A percentile compares a stretch with the other conserved stretches of the same genome.
Conservation (phyloP, 2,329 filamentous ascomycete genomes). For the Penicillium thymicola region DNA sequence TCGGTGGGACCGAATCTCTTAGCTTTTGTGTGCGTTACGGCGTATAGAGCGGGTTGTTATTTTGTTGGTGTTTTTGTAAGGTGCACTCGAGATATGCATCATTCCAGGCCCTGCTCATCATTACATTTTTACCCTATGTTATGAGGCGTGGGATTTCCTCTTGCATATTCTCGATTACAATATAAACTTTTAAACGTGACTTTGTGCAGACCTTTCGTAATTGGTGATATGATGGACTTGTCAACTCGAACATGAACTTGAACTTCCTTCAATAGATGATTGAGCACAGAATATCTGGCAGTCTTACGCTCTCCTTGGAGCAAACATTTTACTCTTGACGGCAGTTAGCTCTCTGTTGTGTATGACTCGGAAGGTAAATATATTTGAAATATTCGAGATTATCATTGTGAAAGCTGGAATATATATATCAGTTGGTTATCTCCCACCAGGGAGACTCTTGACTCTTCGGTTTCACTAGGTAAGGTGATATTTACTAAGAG, state of each 20-base stretch:
- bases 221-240: background rate
- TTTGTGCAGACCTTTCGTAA: background rate
- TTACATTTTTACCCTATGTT: conserved; percentile 9
- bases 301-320: background rate
- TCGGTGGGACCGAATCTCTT: background rate
- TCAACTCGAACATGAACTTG: no score
- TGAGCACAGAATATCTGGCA: background rate
- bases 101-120: conserved; percentile 1
- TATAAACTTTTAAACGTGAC: background rate
- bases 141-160: conserved; percentile 10
- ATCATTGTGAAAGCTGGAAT: no score
- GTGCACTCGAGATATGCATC: background rate
- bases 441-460: fast-evolving
- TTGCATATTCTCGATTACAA: background rate
- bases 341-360: no score
- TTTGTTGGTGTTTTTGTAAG: conserved; percentile 1
- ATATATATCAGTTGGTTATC: background rate
- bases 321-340: fast-evolving
- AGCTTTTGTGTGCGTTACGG: conserved; percentile 17
- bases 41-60: conserved; percentile 19
- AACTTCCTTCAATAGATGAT: background rate
- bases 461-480: fast-evolving
- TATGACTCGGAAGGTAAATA: no score
- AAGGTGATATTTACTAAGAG: fast-evolving
- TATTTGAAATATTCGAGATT: background rate